Conservation (phyloP, 129 eudicot genomes). For the Tagetes patula region DNA sequence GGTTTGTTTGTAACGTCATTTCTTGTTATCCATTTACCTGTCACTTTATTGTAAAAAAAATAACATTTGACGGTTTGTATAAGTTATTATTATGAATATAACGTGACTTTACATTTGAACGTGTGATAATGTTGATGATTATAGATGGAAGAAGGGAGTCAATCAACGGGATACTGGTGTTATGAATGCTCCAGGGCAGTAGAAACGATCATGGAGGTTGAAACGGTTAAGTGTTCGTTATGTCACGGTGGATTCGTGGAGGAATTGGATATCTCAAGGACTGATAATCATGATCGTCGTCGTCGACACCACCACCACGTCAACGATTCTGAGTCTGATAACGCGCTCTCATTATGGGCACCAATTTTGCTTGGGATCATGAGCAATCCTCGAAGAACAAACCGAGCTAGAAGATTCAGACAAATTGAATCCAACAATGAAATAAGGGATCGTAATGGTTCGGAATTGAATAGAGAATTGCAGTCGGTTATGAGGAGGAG, state of each 20-base stretch:
- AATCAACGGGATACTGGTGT: slow-evolving; percentile 61
- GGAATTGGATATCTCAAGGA: slow-evolving; percentile 46
- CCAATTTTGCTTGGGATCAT: slow-evolving; percentile 76
- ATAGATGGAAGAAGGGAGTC: slow-evolving; percentile 59
- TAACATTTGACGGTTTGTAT: too few relatives aligned
- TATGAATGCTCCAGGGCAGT: slow-evolving; percentile 54
- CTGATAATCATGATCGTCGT: slow-evolving; percentile 6
- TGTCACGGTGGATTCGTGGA: slow-evolving; percentile 69
- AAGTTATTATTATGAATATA: too few relatives aligned
- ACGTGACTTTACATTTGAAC: neutral
- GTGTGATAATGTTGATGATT: neutral
- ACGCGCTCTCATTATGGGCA: slow-evolving; percentile 69
- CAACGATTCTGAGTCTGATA: slow-evolving; percentile 49
- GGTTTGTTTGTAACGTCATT: slow-evolving; percentile 16
- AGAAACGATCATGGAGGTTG: slow-evolving; percentile 52
- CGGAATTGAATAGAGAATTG: slow-evolving; percentile 44
- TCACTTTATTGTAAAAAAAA: too few relatives aligned
- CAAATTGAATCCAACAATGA: slow-evolving; percentile 39
- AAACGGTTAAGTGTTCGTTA: slow-evolving; percentile 53
- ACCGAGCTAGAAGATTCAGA: slow-evolving; percentile 43
- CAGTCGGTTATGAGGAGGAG: slow-evolving; percentile 44
- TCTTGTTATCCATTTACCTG: neutral
- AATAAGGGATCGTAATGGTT: neutral
- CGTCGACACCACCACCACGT: slow-evolving; percentile 21
- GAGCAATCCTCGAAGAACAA: slow-evolving; percentile 44